Base-by-base conservation (phyloP, 352 stramenopile genomes). In the Pythium myriotylum region DNA sequence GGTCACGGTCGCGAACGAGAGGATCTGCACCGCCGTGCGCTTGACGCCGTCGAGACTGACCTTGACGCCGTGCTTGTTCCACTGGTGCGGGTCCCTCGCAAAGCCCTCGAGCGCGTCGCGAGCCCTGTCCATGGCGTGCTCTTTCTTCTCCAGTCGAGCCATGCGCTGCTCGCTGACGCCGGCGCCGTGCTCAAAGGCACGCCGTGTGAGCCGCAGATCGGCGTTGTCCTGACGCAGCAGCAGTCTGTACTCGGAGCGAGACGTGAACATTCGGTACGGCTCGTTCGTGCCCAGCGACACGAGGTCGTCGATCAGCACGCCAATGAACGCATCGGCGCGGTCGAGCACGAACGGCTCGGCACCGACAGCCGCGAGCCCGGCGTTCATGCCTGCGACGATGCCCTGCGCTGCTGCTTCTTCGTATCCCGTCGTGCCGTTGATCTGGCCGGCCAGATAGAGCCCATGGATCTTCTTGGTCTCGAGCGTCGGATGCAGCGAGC, bases 231-330 rank as follows among this genome's bases (percentile, higher is more conserved):
- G 77, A n/a, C 89, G 82, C 48, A 97, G 70, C 39, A 90, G 54
- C 32, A 97, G 65, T 2, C 89, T 77, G 64, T 92, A 96, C 76
- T 99, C 96, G 20, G 90, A 96, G 24, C 96, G 79, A n/a, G 88
- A 98, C 1, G 97, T 99, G 74, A 99, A 99, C 97, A 99, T 99
- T 53, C 97, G 89, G 68, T 99, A 99, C 4, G 97, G 97, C 68
- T 99, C 97, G 8, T 87, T 95, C 14, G 95, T 98, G 58, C 96
- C 97, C 39, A 97, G 80, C 6, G 95, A 98, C 26, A 99, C 95
- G 17, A 99, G 84, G 76, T 99, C 97, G 77, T 99, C 97, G 57
- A 99, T 97, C 9, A 99, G 73, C n/a, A 99, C 97, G 20, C 97
- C 97, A 42, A 98, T 98, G 65, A 99, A 99, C 16, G 90, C 95